Conservation (phyloP, 1,139 yeast genomes). For the Chernovozyma sophiae-reginae region DNA sequence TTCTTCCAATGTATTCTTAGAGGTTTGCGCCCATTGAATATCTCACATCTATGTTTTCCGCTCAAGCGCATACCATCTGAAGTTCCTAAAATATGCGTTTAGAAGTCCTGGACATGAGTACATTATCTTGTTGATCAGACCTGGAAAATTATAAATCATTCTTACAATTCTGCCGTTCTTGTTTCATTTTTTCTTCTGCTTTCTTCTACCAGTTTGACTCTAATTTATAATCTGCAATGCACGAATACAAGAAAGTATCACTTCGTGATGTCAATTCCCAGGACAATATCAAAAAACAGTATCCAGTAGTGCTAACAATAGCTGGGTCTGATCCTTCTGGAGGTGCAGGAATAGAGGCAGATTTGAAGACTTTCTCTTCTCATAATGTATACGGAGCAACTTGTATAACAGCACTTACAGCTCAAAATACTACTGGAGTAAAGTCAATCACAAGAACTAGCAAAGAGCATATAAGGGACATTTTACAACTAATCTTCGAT, state of each 20-base stretch:
- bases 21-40: too few species aligned
- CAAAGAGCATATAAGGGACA: conserved; percentile 35
- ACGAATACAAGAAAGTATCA: neutral
- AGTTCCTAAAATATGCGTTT: too few species aligned
- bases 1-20: too few species aligned
- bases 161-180: too few species aligned
- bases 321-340: conserved; percentile 92
- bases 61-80: too few species aligned
- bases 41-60: too few species aligned
- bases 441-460: conserved; percentile 45
- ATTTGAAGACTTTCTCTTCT: conserved; percentile 74
- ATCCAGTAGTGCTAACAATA: conserved; percentile 53
- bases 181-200: too few species aligned
- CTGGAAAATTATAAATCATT: too few species aligned
- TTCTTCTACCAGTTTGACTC: too few species aligned
- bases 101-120: too few species aligned
- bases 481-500: conserved; percentile 52
- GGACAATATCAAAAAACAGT: neutral
- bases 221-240: neutral
- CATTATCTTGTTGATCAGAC: too few species aligned
- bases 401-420: conserved; percentile 77
- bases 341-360: conserved; percentile 96
- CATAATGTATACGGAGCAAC: conserved; percentile 80
- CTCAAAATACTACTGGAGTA: conserved; percentile 74
- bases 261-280: conserved; percentile 1